phyloP scores from a whole-genome alignment of 1,139 yeast genomes.

The Meyerozyma elateridarum region DNA sequence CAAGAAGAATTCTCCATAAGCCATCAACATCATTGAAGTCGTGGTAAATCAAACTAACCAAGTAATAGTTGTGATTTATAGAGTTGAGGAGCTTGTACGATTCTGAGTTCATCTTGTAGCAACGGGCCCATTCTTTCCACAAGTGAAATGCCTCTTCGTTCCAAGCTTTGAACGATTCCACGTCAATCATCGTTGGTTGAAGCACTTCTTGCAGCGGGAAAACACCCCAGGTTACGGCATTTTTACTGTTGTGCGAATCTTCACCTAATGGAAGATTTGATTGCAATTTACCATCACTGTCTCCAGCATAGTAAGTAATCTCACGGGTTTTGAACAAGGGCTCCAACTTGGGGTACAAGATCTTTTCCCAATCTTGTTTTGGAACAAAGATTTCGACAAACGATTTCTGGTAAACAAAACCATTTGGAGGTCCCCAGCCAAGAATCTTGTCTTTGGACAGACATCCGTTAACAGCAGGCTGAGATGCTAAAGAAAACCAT shows the following conservation, averaged over 20 bases:
- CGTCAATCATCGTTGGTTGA: conserved; percentile 85
- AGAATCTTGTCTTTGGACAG: conserved; percentile 77
- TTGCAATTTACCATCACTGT: conserved; percentile 49
- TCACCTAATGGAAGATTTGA: conserved; percentile 48
- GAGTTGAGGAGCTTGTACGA: conserved; percentile 58
- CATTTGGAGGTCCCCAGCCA: conserved; percentile 58
- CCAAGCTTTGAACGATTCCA: conserved; percentile 89
- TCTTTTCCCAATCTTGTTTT: conserved; percentile 48
- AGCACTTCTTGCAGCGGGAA: conserved; percentile 83
- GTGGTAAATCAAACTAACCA: conserved; percentile 83
- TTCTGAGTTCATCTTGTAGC: conserved; percentile 56
- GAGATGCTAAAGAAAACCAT: conserved; percentile 87
- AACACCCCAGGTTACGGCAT: conserved; percentile 96
- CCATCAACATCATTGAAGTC: conserved; percentile 72
- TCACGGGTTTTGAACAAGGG: conserved; percentile 33
- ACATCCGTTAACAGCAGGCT: conserved; percentile 84
- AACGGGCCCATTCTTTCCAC: conserved; percentile 88
- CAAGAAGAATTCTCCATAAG: conserved; percentile 61
- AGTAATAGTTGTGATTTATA: conserved; percentile 58
- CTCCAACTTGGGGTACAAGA: conserved; percentile 50
- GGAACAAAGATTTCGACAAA: conserved; percentile 16
- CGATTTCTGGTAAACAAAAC: conserved; percentile 14
- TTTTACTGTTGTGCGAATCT: conserved; percentile 33
- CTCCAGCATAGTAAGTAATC: conserved; percentile 73
- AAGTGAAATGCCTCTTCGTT: conserved; percentile 88